Evolutionary conservation across 805 yeast species (phyloP), one percentile per base, ranked within the genome.

Genomic region (Jamesozyma piceae): DNA sequence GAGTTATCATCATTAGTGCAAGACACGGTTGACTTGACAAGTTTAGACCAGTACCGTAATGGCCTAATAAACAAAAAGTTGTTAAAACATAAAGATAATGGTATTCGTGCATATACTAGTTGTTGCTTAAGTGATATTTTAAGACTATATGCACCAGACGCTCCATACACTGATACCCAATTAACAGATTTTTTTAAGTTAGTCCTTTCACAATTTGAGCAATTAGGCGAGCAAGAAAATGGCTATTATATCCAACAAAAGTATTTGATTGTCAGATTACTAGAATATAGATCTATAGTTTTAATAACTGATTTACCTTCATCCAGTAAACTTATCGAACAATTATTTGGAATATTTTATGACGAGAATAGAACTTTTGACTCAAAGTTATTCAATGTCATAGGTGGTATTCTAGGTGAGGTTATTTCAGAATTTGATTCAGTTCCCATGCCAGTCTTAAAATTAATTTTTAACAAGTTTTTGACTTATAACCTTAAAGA

Each of bases 81-180:
- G 13, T 46, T 82, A 2, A 67, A 64, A 29, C 81, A 80, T 53
- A 69, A 75, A 38, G 86, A 85, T 54, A 45, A 58, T 3, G 92
- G 90, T 4, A 77, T 88, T 6, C 82, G 78, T 49, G 77, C 89
- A 0, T 75, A 69, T 44, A 73, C 73, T 1, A 78, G 92, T 6
- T 81, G 94, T 54, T 79, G 92, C 48, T 48, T 87, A 6, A 71
- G 87, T 5, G 95, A 88, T 57, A 67, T 89, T 9, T 62, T 88
- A 34, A 68, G 95, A 44, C 60, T 89, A 14, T 81, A 72, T 53
- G 96, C 95, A 0, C 96, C 96, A 0, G 85, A 88, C 57, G 95
- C 95, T 5, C 96, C 97, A 3, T 88, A 73, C 60, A 76, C 82
- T 2, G 77, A 78, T 20, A 48, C 65, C 1, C 80, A 82, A 49